Percentiles rank a stretch among this genome's conserved stretches.
Conservation (phyloP, 1,284 basidiomycete species). For the Melampsora medusae region DNA sequence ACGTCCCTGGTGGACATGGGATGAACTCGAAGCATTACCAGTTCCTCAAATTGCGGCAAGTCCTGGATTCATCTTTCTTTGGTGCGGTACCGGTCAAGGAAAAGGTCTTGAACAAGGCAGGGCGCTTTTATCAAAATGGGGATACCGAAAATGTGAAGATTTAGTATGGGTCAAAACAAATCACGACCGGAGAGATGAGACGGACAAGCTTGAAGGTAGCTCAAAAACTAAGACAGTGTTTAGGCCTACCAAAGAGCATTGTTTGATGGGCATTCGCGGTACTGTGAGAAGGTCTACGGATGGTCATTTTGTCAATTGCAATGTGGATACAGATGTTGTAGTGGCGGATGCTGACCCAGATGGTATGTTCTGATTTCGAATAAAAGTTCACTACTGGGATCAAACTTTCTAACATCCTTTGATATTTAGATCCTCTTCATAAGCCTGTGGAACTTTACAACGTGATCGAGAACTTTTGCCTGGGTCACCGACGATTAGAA, state of each 20-base stretch:
- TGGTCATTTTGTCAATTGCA: slow-evolving; percentile 94
- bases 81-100: slow-evolving; percentile 87
- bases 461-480: slow-evolving; percentile 95
- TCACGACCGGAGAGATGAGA: slow-evolving; percentile 2
- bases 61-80: slow-evolving; percentile 89
- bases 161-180: slow-evolving; percentile 63
- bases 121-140: slow-evolving; percentile 88
- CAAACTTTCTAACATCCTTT: neutral
- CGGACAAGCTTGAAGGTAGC: slow-evolving; percentile 15
- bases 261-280: slow-evolving; percentile 96
- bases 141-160: slow-evolving; percentile 91
- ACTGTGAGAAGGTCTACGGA: slow-evolving; percentile 92
- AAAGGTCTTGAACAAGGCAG: slow-evolving; percentile 88
- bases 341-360: slow-evolving; percentile 39
- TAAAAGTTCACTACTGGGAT: neutral
- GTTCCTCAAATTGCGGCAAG: slow-evolving; percentile 81
- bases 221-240: slow-evolving; percentile 59
- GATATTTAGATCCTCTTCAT: slow-evolving; percentile 65
- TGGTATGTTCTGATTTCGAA: slow-evolving; percentile 9
- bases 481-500: slow-evolving; percentile 85
- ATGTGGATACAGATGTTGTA: slow-evolving; percentile 66
- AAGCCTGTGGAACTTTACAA: slow-evolving; percentile 94
- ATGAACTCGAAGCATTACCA: slow-evolving; percentile 74
- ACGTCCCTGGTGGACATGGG: slow-evolving; percentile 67
- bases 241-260: slow-evolving; percentile 88